A percentile compares a stretch with the other conserved stretches of the same genome.
phyloP scores from a whole-genome alignment of 495 filamentous ascomycete species.

The Neurospora intermedia region DNA sequence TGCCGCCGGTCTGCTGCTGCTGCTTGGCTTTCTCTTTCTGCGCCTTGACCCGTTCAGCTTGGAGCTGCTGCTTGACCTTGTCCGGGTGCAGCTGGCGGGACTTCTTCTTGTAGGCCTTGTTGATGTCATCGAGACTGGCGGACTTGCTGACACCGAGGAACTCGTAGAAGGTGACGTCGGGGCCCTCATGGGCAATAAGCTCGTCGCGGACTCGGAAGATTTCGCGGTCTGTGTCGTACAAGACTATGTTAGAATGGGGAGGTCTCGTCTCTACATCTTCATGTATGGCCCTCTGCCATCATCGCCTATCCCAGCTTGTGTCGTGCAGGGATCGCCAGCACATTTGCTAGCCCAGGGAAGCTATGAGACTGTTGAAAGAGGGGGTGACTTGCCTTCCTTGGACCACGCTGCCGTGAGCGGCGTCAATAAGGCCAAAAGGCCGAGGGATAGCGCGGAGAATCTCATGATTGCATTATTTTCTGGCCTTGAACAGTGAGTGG shows the following conservation, averaged over 20 bases:
- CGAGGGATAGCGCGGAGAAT: slow-evolving; percentile 39
- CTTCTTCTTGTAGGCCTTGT: slow-evolving; percentile 86
- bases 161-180: slow-evolving; percentile 86
- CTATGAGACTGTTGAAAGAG: slow-evolving; percentile 1
- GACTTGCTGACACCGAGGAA: slow-evolving; percentile 64
- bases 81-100: slow-evolving; percentile 78
- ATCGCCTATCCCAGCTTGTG: neutral
- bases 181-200: slow-evolving; percentile 61
- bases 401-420: slow-evolving; percentile 63
- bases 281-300: neutral
- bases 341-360: neutral
- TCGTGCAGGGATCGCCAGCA: neutral
- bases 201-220: slow-evolving; percentile 94
- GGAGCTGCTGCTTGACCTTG: slow-evolving; percentile 79
- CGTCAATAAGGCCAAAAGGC: slow-evolving; percentile 47
- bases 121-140: slow-evolving; percentile 79
- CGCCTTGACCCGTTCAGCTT: slow-evolving; percentile 55
- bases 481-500: neutral
- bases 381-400: slow-evolving; percentile 59
- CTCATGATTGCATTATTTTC: slow-evolving; percentile 37
- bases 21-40: slow-evolving; percentile 39
- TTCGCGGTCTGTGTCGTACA: slow-evolving; percentile 62
- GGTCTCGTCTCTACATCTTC: neutral
- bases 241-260: neutral
- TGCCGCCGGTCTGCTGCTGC: slow-evolving; percentile 41